Evolutionary conservation across 495 filamentous ascomycete species (phyloP), one percentile per base, ranked within the genome.

Genomic region (Chlorociboria aeruginascens): DNA sequence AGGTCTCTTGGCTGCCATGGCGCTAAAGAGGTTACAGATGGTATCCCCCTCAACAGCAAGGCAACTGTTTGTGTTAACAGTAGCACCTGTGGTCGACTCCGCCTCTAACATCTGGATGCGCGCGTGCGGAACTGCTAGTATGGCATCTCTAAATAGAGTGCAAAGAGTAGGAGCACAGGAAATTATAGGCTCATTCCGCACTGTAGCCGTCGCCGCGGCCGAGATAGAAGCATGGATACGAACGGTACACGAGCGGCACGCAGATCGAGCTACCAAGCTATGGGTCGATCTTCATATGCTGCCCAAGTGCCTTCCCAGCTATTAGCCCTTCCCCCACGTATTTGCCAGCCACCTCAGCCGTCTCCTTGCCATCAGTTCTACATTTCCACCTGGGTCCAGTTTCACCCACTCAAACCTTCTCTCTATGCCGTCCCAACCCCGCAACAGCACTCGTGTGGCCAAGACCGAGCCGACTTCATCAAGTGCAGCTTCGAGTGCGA

Each of bases 81-180:
- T 56, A 30, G 36, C 49, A 32, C 48, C 40, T 12, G 49, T 46
- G 8, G 17, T 52, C 3, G 43, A 54, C 34, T 56, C 55, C 37
- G 52, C 51, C 7, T 49, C 52, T 12, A 41, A 51, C 25, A 20
- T 49, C 4, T 49, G 38, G 46, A 49, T 41, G 31, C 46, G 43
- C 17, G 13, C 37, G 16, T 8, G 37, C 37, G 11, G 9, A 34
- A n/a, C n/a, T n/a, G n/a, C n/a, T n/a, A n/a, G n/a, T n/a, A 52
- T 46, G n/a, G 38, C 39, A 6, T 46, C 50, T 16, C 49, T 59
- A 32, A 57, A 56, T 45, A 28, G 49, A 44, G 53, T 65, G 2
- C 56, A 65, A 55, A 56, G 54, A 39, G 43, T 60, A 34, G 59
- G 53, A 50, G 61, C 61, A 17, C 54, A 63, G 52, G 61, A 53